Conservation (phyloP, 352 stramenopile species). For the Achlya hypogyna region DNA sequence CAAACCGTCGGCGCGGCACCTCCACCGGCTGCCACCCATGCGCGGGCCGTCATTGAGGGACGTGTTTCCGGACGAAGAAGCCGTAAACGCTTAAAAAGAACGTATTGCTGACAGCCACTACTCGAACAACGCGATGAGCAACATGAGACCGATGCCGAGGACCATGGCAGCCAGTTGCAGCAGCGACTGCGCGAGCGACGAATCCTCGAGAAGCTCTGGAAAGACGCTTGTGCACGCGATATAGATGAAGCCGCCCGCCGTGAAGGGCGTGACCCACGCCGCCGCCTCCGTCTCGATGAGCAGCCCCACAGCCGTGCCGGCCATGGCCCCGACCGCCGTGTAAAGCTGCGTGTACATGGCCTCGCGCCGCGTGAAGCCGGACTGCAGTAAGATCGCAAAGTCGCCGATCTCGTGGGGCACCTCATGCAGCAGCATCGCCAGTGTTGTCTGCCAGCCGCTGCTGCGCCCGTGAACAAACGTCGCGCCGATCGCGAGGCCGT, state of each 20-base stretch:
- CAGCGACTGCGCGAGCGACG: conserved; percentile 54
- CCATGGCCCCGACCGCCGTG: conserved; percentile 86
- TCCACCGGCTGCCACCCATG: no score
- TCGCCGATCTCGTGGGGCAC: conserved; percentile 89
- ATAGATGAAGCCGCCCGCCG: conserved; percentile 89
- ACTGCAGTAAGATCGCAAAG: conserved; percentile 88
- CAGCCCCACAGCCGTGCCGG: conserved; percentile 80
- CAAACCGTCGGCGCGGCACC: no score
- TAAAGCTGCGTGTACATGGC: conserved; percentile 87
- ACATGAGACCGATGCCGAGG: conserved; percentile 64
- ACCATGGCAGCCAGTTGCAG: conserved; percentile 62
- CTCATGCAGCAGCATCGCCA: conserved; percentile 87
- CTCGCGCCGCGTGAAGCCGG: conserved; percentile 79
- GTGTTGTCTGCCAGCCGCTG: conserved; percentile 73
- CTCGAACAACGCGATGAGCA: conserved; percentile 65
- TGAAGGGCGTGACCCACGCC: conserved; percentile 78
- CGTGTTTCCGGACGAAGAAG: background rate
- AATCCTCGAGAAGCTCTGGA: conserved; percentile 84
- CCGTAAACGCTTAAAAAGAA: background rate
- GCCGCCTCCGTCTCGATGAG: conserved; percentile 65
- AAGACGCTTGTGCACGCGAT: conserved; percentile 86
- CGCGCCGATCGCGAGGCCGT: conserved; percentile 88
- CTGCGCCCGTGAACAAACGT: conserved; percentile 59
- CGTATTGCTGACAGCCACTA: conserved; percentile 19
- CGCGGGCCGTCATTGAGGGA: background rate